Evolutionary conservation across 148 eudicot species (phyloP).

Genomic region (Amaranthus cruentus): DNA sequence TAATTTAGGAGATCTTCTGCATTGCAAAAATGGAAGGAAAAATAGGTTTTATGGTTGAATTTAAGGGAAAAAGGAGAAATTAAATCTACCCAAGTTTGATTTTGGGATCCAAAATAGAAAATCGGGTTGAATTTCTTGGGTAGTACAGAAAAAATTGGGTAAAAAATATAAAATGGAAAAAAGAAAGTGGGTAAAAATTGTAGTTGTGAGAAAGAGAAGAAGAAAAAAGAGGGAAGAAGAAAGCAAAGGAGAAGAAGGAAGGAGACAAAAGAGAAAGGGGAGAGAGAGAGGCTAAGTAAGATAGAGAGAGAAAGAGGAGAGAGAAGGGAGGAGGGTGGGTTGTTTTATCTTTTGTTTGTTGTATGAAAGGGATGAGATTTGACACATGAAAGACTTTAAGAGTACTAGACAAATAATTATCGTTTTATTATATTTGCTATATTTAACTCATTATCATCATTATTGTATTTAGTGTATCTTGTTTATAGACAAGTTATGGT

Average conservation of each 20-base stretch:
- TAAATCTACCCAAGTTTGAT: background rate
- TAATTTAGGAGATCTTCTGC: conserved; percentile 21
- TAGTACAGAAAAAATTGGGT: no score
- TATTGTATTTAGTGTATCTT: background rate
- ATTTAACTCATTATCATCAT: background rate
- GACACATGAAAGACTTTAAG: conserved; percentile 32
- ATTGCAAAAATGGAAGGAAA: conserved; percentile 12
- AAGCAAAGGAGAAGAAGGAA: conserved; percentile 13
- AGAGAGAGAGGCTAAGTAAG: background rate
- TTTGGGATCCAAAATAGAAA: background rate
- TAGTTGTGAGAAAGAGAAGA: background rate
- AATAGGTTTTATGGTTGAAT: no score
- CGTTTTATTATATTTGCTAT: background rate
- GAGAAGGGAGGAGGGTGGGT: background rate
- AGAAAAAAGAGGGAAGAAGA: background rate
- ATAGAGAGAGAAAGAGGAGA: conserved; percentile 8
- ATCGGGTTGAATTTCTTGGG: no score
- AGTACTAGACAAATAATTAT: conserved; percentile 9
- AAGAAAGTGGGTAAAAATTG: no score
- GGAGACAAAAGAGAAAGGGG: conserved; percentile 25
- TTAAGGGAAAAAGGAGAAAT: no score
- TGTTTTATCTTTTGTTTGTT: conserved; percentile 26
- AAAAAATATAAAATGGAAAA: background rate
- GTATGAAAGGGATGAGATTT: conserved; percentile 27
- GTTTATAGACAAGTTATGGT: no score